Conservation (phyloP, 2,329 filamentous ascomycete species). For the Teratosphaeria epicoccoides region DNA sequence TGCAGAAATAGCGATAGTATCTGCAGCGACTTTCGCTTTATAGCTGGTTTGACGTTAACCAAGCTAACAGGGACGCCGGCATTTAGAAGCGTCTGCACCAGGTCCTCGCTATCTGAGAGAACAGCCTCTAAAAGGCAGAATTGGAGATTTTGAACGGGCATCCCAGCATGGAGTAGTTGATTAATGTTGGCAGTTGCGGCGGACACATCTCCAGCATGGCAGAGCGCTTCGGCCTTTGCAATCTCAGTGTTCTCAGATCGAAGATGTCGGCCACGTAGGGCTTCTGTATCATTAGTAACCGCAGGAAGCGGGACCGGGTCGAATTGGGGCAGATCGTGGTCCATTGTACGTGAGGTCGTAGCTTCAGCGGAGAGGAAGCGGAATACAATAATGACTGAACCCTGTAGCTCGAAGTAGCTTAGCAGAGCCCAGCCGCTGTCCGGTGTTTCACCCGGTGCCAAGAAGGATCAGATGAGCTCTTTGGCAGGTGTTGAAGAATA, state of each 20-base stretch:
- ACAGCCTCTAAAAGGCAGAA: conserved; percentile 3
- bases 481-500: not conserved
- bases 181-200: not conserved
- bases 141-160: not conserved
- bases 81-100: conserved; percentile 2
- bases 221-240: conserved; percentile 1
- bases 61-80: conserved; percentile 1
- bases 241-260: conserved; percentile 1
- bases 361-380: not conserved
- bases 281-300: not conserved
- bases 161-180: conserved; percentile 1
- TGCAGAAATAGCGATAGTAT: conserved; percentile 3
- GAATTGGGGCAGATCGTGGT: conserved; percentile 1
- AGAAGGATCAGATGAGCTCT: not conserved
- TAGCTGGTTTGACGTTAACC: not conserved
- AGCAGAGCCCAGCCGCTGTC: not conserved
- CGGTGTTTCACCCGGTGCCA: not conserved
- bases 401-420: not conserved
- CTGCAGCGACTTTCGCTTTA: conserved; percentile 1
- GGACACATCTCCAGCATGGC: conserved; percentile 1
- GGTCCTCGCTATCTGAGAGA: not conserved
- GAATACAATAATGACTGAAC: not conserved
- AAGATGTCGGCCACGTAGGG: not conserved
- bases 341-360: not conserved
- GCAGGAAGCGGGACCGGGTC: not conserved